A percentile compares a stretch with the other conserved stretches of the same genome.
These are phyloP conservation scores for Knoxdaviesia capensis DNA, from an alignment of 2,329 filamentous ascomycete species.

Conservation along the genomic window DNA sequence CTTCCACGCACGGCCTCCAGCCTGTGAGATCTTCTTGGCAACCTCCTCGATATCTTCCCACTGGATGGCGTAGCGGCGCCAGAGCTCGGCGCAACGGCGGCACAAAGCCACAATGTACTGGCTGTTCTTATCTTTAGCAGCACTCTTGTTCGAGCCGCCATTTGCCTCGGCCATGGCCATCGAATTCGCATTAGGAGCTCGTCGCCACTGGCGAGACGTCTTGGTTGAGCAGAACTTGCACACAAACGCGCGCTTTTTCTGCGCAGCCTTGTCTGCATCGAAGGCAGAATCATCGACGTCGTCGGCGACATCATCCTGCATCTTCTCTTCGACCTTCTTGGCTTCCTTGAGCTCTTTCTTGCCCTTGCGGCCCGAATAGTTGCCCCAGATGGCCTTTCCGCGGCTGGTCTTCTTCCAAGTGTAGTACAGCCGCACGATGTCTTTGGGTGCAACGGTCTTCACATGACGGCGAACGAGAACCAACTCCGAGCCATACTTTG, in stretches of 20 bases:
- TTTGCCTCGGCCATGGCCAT: constrained; percentile 50
- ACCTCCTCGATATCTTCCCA: constrained; percentile 91
- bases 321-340: constrained; percentile 50
- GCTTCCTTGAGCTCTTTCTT: constrained; percentile 69
- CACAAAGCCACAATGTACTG: constrained; percentile 70
- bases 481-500: constrained; percentile 81
- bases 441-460: constrained; percentile 51
- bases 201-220: constrained; percentile 72
- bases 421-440: constrained; percentile 87
- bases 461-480: constrained; percentile 68
- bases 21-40: constrained; percentile 64
- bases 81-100: constrained; percentile 74
- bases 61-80: constrained; percentile 88
- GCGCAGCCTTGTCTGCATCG: constrained; percentile 63
- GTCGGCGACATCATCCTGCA: constrained; percentile 84
- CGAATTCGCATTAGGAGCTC: constrained; percentile 53
- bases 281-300: constrained; percentile 91
- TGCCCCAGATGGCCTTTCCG: constrained; percentile 78
- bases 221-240: constrained; percentile 85
- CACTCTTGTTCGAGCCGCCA: constrained; percentile 33
- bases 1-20: constrained; percentile 68
- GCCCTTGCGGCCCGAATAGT: constrained; percentile 68
- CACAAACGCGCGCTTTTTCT: constrained; percentile 65
- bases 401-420: constrained; percentile 90
- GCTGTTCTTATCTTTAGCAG: constrained; percentile 57